Conservation (phyloP, 805 yeast species). For the Candida ascalaphidarum region DNA sequence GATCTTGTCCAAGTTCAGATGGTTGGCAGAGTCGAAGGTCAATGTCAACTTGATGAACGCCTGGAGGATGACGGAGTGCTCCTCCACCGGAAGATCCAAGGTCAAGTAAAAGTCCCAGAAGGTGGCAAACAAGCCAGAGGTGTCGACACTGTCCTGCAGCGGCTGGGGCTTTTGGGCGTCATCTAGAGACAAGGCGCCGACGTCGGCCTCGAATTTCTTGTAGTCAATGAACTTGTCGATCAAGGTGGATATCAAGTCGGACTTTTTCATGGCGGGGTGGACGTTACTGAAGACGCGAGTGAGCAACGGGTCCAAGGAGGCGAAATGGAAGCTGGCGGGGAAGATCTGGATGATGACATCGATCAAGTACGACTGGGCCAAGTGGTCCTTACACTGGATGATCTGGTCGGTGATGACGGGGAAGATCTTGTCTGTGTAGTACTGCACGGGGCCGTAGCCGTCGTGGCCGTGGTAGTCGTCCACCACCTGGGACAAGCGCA, state of each 20-base stretch:
- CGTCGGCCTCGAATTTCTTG: conserved; percentile 16
- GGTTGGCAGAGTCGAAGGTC: conserved; percentile 55
- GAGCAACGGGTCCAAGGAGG: conserved; percentile 60
- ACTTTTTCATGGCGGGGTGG: conserved; percentile 62
- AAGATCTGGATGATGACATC: conserved; percentile 92
- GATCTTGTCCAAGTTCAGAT: conserved; percentile 51
- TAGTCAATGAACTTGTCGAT: conserved; percentile 62
- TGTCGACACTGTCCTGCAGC: conserved; percentile 1
- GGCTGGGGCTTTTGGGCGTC: neutral
- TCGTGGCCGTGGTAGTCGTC: conserved; percentile 48
- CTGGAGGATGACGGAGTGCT: conserved; percentile 54
- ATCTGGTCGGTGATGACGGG: conserved; percentile 85
- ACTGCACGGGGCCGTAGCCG: conserved; percentile 18
- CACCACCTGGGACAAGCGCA: conserved; percentile 78
- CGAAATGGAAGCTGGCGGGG: conserved; percentile 85
- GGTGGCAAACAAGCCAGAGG: conserved; percentile 42
- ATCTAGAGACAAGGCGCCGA: conserved; percentile 12
- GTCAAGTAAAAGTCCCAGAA: conserved; percentile 61
- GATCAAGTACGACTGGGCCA: conserved; percentile 86
- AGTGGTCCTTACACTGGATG: conserved; percentile 81
- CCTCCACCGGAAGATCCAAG: conserved; percentile 58
- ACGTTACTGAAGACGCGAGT: conserved; percentile 52
- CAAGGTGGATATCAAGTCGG: conserved; percentile 58
- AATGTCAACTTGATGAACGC: conserved; percentile 59
- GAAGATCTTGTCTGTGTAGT: conserved; percentile 45